phyloP scores from a whole-genome alignment of 257 asterid species.

The Solanum ossicruentum region DNA sequence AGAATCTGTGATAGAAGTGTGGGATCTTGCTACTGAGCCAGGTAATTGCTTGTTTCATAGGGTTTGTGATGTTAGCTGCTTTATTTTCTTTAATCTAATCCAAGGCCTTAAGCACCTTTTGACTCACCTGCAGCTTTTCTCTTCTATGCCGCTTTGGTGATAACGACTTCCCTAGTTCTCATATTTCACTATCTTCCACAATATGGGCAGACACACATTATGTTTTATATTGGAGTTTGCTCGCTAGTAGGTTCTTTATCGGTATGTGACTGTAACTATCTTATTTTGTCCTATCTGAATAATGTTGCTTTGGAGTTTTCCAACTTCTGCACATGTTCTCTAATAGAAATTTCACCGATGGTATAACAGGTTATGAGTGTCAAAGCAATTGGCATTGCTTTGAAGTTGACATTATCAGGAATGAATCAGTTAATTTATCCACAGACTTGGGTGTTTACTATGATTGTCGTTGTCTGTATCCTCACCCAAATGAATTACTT shows the following conservation, averaged over 20 bases:
- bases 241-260: constrained; percentile 79
- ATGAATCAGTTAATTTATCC: constrained; percentile 84
- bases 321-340: not conserved
- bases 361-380: constrained; percentile 89
- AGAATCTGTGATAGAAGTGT: constrained; percentile 86
- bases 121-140: constrained; percentile 47
- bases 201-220: constrained; percentile 72
- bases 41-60: constrained; percentile 24
- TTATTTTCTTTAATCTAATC: not conserved
- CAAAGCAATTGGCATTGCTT: constrained; percentile 85
- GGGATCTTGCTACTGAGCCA: constrained; percentile 96
- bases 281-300: not conserved
- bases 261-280: constrained; percentile 33
- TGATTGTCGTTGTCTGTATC: constrained; percentile 60
- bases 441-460: constrained; percentile 77
- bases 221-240: constrained; percentile 67
- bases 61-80: not conserved
- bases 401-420: constrained; percentile 88
- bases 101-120: constrained; percentile 1
- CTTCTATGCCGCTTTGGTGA: constrained; percentile 45
- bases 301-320: not conserved
- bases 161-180: constrained; percentile 31
- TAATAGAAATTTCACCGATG: not conserved
- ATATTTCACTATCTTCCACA: constrained; percentile 52
- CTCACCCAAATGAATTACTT: constrained; percentile 89